A percentile compares a stretch with the other conserved stretches of the same genome.
phyloP scores from a whole-genome alignment of 805 yeast species.

The Alloascoidea africana region DNA sequence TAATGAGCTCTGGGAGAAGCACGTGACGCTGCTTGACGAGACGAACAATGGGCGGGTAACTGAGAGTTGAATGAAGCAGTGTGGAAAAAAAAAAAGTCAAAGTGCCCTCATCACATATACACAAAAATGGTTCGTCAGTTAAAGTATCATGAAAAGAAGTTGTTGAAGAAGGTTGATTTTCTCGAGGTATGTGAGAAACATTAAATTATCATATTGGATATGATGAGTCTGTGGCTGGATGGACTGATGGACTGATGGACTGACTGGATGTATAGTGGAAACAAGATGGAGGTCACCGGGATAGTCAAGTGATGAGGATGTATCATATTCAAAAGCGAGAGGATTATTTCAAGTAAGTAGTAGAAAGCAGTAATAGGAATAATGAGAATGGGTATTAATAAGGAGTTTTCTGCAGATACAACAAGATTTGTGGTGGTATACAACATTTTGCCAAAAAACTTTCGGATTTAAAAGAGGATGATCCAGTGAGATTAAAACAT shows the following conservation, averaged over 20 bases:
- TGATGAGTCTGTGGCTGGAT: too few relatives aligned
- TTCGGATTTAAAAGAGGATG: conserved; percentile 73
- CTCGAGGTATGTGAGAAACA: conserved; percentile 31
- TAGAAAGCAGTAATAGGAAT: not conserved
- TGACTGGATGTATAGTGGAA: conserved; percentile 43
- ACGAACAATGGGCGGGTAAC: too few relatives aligned
- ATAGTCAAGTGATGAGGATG: conserved; percentile 89
- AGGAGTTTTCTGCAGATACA: conserved; percentile 28
- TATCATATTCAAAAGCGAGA: conserved; percentile 91
- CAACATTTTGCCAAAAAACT: conserved; percentile 77
- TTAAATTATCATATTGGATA: not conserved
- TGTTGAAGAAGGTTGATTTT: conserved; percentile 89
- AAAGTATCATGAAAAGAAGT: conserved; percentile 90
- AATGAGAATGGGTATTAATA: not conserved
- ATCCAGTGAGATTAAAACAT: conserved; percentile 76
- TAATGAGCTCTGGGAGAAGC: too few relatives aligned
- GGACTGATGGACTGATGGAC: conserved; percentile 2
- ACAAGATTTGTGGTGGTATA: conserved; percentile 82
- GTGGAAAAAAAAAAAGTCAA: too few relatives aligned
- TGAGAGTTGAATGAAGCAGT: too few relatives aligned
- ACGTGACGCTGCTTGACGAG: too few relatives aligned
- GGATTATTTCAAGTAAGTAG: conserved; percentile 66
- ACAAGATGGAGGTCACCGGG: conserved; percentile 89
- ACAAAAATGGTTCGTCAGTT: conserved; percentile 81
- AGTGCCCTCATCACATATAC: too few relatives aligned